Evolutionary conservation across 1,284 basidiomycete species (phyloP).

Genomic region (Leccinum griseonigrum): DNA sequence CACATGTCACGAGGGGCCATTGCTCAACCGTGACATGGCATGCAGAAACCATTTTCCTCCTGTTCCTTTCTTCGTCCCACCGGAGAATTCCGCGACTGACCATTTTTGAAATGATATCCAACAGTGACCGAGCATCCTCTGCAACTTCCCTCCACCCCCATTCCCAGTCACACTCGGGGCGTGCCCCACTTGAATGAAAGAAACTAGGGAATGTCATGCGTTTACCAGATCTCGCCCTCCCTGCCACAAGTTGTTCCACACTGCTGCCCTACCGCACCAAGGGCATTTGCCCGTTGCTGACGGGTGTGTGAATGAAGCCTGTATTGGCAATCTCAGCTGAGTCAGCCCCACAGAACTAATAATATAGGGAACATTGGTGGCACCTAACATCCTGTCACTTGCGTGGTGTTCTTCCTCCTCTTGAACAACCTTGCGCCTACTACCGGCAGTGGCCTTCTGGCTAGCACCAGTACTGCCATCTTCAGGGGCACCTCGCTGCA

Average conservation of each 20-base stretch:
- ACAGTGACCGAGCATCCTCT: slow-evolving; percentile 51
- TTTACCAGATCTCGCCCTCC: slow-evolving; percentile 76
- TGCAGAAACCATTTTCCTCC: slow-evolving; percentile 38
- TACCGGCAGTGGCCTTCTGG: slow-evolving; percentile 56
- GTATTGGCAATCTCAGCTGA: slow-evolving; percentile 5
- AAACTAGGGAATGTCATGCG: slow-evolving; percentile 37
- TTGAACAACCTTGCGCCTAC: slow-evolving; percentile 75
- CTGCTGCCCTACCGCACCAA: slow-evolving; percentile 62
- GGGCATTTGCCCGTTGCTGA: slow-evolving; percentile 58
- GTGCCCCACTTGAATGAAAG: slow-evolving; percentile 45
- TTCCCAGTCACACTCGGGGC: slow-evolving; percentile 62
- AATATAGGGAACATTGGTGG: slow-evolving; percentile 29
- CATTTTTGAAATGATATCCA: slow-evolving; percentile 38
- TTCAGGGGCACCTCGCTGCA: slow-evolving; percentile 73
- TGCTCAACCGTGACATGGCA: slow-evolving; percentile 42
- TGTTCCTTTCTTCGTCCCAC: slow-evolving; percentile 16
- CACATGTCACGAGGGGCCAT: slow-evolving; percentile 22
- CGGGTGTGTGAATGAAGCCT: slow-evolving; percentile 84
- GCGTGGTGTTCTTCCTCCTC: slow-evolving; percentile 76
- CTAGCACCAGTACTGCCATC: slow-evolving; percentile 56
- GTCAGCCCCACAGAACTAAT: slow-evolving; percentile 17
- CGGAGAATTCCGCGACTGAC: slow-evolving; percentile 32
- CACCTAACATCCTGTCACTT: slow-evolving; percentile 76
- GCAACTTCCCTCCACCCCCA: slow-evolving; percentile 57
- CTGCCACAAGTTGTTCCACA: slow-evolving; percentile 54